Evolutionary conservation across 2,329 filamentous ascomycete species (phyloP).

Genomic region (Stemphylium lycopersici): DNA sequence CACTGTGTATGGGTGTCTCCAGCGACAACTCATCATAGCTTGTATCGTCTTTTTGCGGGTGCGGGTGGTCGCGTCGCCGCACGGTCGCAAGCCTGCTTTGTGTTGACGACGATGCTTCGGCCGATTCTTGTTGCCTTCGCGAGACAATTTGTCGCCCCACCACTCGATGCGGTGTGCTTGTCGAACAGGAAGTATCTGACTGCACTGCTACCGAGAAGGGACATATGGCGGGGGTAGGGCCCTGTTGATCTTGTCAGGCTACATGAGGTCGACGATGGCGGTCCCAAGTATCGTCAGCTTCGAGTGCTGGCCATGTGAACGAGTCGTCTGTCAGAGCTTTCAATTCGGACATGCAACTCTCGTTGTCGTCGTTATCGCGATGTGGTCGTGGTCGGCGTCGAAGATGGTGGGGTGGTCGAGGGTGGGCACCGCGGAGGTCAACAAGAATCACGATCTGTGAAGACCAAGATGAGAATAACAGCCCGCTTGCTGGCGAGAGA

Average conservation of each 20-base stretch:
- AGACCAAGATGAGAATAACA: not conserved
- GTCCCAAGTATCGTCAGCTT: not conserved
- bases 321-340: not conserved
- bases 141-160: not conserved
- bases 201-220: not conserved
- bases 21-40: no score
- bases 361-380: not conserved
- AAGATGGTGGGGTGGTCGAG: not conserved
- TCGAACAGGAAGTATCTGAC: not conserved
- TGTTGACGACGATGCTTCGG: not conserved
- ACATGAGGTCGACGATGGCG: not conserved
- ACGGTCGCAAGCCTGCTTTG: not conserved
- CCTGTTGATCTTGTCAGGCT: no score
- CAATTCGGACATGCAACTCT: not conserved
- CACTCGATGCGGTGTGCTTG: not conserved
- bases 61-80: not conserved
- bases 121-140: not conserved
- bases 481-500: no score
- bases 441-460: slow-evolving; percentile 3
- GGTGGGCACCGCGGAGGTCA: not conserved
- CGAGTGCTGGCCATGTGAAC: not conserved
- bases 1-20: no score
- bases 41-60: no score
- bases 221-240: no score
- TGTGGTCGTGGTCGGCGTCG: not conserved